A percentile compares a stretch with the other conserved stretches of the same genome.
Conservation (phyloP, 2,329 filamentous ascomycete species). For the Ascochyta clinopodiicola region DNA sequence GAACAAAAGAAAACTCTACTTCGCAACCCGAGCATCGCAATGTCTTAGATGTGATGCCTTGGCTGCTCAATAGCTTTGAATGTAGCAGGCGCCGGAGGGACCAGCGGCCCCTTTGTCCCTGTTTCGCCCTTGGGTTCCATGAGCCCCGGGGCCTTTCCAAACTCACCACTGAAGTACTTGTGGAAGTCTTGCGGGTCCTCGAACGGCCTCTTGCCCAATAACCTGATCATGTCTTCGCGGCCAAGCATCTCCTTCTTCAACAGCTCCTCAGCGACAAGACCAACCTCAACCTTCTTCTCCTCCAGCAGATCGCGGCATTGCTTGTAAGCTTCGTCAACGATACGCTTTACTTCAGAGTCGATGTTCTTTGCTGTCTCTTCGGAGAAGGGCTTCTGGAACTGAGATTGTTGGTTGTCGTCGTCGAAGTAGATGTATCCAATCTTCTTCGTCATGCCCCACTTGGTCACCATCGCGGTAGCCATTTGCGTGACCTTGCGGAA, state of each 20-base stretch:
- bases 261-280: slow-evolving; percentile 90
- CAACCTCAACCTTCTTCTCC: slow-evolving; percentile 87
- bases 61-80: slow-evolving; percentile 24
- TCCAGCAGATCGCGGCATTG: slow-evolving; percentile 84
- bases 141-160: slow-evolving; percentile 42
- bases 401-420: slow-evolving; percentile 73
- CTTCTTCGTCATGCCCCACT: slow-evolving; percentile 97
- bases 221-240: slow-evolving; percentile 87
- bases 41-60: slow-evolving; percentile 9
- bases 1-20: no score
- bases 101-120: slow-evolving; percentile 44
- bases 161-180: slow-evolving; percentile 77
- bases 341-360: slow-evolving; percentile 86
- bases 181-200: slow-evolving; percentile 86
- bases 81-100: slow-evolving; percentile 39
- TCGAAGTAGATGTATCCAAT: slow-evolving; percentile 93
- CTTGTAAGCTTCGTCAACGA: slow-evolving; percentile 90
- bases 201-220: slow-evolving; percentile 84
- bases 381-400: slow-evolving; percentile 92
- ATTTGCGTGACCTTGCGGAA: slow-evolving; percentile 98
- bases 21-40: no score
- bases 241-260: slow-evolving; percentile 89
- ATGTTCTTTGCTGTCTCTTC: slow-evolving; percentile 93
- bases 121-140: slow-evolving; percentile 42
- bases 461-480: slow-evolving; percentile 98